Percentiles rank a stretch among this genome's conserved stretches.
These are phyloP conservation scores for Gynandropsis gynandra DNA, from an alignment of 345 rosid genomes.

Conservation along the genomic window DNA sequence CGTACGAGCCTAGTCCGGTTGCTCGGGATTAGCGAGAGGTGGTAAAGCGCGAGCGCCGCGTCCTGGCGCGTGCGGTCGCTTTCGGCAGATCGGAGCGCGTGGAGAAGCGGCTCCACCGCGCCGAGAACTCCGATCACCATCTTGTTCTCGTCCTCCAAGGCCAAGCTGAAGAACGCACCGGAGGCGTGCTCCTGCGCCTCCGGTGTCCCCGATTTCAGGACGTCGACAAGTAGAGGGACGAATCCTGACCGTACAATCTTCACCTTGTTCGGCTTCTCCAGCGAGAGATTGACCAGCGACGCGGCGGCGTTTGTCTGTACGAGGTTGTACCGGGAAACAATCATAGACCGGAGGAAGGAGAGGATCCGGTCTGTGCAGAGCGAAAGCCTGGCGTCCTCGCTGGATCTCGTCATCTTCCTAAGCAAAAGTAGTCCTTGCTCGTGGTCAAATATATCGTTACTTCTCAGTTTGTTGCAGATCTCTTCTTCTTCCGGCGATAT, in stretches of 20 bases:
- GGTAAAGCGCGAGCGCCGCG: constrained; percentile 69
- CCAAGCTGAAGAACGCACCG: constrained; percentile 74
- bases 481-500: constrained; percentile 50
- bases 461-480: constrained; percentile 36
- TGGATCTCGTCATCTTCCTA: constrained; percentile 53
- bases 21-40: constrained; percentile 58
- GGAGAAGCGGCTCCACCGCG: constrained; percentile 70
- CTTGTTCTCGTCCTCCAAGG: constrained; percentile 74
- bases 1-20: constrained; percentile 55
- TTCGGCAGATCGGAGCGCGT: constrained; percentile 51
- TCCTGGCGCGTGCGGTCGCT: constrained; percentile 61
- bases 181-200: constrained; percentile 83
- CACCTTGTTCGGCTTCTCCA: constrained; percentile 64
- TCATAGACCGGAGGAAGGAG: constrained; percentile 42
- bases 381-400: constrained; percentile 38
- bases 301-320: constrained; percentile 78
- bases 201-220: constrained; percentile 57
- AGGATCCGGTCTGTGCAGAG: constrained; percentile 54
- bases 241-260: constrained; percentile 69
- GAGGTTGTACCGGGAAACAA: constrained; percentile 49
- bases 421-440: constrained; percentile 54
- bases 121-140: constrained; percentile 87
- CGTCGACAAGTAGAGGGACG: constrained; percentile 57
- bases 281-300: constrained; percentile 66
- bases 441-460: constrained; percentile 45